Evolutionary conservation across 495 filamentous ascomycete species (phyloP).

Genomic region (Halenospora varia): DNA sequence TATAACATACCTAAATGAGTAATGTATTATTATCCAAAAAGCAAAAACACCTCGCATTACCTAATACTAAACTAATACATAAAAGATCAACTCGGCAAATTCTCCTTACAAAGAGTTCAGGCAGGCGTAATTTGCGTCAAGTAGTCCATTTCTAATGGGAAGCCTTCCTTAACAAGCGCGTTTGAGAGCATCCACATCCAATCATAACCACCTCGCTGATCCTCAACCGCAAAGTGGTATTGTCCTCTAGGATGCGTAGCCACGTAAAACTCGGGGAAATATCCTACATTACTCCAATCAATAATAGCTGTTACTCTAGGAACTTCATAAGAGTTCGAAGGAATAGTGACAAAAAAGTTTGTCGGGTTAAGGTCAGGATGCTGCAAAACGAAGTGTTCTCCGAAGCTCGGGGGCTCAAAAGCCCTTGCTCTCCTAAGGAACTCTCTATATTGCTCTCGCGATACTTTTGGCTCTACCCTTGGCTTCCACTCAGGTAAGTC

Average conservation of each 20-base stretch:
- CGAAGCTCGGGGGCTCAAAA: neutral
- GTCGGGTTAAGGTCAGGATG: neutral
- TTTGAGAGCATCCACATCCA: neutral
- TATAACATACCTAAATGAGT: too few species aligned
- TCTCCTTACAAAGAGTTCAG: too few species aligned
- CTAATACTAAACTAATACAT: too few species aligned
- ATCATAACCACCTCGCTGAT: neutral
- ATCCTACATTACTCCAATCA: neutral
- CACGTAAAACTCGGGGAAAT: neutral
- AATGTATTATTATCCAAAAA: too few species aligned
- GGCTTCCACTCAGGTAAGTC: neutral
- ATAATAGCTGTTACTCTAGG: neutral
- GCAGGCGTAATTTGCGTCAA: too few species aligned
- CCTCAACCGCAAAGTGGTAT: neutral
- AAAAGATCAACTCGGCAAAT: too few species aligned
- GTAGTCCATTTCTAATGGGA: neutral
- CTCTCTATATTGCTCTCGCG: neutral
- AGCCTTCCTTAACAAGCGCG: neutral
- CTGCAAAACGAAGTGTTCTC: neutral
- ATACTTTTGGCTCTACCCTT: neutral
- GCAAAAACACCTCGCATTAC: too few species aligned
- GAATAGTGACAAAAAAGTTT: neutral
- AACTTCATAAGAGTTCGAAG: neutral
- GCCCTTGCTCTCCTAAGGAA: neutral
- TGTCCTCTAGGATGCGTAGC: neutral